phyloP scores from a whole-genome alignment of 192 early-diverging fungal genomes.

The Rhizoclosmatium sp. region DNA sequence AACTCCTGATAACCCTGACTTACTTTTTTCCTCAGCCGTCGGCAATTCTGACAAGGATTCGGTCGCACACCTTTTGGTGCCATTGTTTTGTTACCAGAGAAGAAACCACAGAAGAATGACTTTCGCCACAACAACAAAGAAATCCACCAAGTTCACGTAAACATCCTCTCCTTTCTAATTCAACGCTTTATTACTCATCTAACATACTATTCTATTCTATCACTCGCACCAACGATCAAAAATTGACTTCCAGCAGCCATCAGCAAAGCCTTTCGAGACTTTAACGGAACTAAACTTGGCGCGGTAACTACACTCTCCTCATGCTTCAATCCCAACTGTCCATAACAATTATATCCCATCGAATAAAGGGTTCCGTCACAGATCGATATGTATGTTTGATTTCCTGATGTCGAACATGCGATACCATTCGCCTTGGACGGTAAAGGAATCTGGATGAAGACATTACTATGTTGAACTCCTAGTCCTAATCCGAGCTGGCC shows the following conservation, averaged over 20 bases:
- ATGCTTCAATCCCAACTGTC: slow-evolving; percentile 32
- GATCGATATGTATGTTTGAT: slow-evolving; percentile 6
- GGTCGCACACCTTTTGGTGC: neutral
- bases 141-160: neutral
- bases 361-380: neutral
- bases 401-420: slow-evolving; percentile 24
- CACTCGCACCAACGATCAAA: neutral
- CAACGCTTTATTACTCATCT: neutral
- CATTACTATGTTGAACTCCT: neutral
- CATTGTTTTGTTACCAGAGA: neutral
- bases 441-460: slow-evolving; percentile 4
- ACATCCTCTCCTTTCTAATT: too few relatives aligned
- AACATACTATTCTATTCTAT: neutral
- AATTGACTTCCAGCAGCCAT: slow-evolving; percentile 28
- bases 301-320: neutral
- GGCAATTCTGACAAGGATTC: neutral
- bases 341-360: slow-evolving; percentile 35
- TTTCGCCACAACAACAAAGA: neutral
- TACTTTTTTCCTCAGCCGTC: neutral
- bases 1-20: too few relatives aligned
- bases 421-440: neutral
- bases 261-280: slow-evolving; percentile 16
- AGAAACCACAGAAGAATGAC: neutral
- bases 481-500: slow-evolving; percentile 33
- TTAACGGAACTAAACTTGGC: slow-evolving; percentile 19